Percentiles rank a stretch among this genome's conserved stretches.
phyloP scores from a whole-genome alignment of 1,284 basidiomycete species.

The Leccinum solheimii region DNA sequence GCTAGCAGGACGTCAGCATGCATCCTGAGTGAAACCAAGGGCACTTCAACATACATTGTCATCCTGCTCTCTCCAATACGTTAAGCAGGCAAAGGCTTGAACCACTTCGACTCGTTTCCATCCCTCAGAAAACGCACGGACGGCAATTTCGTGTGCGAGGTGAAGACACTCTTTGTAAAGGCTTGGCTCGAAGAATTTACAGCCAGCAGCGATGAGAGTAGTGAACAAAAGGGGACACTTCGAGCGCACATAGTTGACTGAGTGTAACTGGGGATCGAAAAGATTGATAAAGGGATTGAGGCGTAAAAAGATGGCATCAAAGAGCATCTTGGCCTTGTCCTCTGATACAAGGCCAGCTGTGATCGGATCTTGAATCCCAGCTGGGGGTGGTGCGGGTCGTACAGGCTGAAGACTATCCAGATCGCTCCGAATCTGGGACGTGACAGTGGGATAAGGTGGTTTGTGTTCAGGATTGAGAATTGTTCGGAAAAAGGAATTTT shows the following conservation, averaged over 20 bases:
- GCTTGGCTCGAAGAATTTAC: constrained; percentile 79
- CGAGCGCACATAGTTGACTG: constrained; percentile 69
- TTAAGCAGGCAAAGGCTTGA: constrained; percentile 81
- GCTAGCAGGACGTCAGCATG: constrained; percentile 42
- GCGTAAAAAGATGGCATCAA: constrained; percentile 74
- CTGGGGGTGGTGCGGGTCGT: constrained; percentile 37
- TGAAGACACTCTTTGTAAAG: constrained; percentile 66
- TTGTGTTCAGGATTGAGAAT: constrained; percentile 72
- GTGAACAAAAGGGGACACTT: constrained; percentile 80
- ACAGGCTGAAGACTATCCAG: constrained; percentile 37
- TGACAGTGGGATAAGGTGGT: constrained; percentile 38
- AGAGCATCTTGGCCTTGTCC: constrained; percentile 63
- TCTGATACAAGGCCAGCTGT: constrained; percentile 66
- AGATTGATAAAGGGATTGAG: constrained; percentile 84
- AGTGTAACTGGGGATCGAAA: constrained; percentile 77
- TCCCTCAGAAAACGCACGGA: constrained; percentile 73
- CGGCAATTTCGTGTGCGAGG: constrained; percentile 67
- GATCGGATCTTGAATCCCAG: constrained; percentile 62
- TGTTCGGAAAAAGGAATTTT: constrained; percentile 78
- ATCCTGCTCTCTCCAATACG: constrained; percentile 85
- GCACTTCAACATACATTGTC: constrained; percentile 56
- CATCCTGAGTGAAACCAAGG: constrained; percentile 13
- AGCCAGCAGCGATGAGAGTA: constrained; percentile 76
- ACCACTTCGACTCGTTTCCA: constrained; percentile 80
- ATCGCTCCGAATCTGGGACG: constrained; percentile 26